Percentiles rank a stretch among this genome's conserved stretches.
phyloP scores from a whole-genome alignment of 169 alveolate genomes.

The Neospora caninum region DNA sequence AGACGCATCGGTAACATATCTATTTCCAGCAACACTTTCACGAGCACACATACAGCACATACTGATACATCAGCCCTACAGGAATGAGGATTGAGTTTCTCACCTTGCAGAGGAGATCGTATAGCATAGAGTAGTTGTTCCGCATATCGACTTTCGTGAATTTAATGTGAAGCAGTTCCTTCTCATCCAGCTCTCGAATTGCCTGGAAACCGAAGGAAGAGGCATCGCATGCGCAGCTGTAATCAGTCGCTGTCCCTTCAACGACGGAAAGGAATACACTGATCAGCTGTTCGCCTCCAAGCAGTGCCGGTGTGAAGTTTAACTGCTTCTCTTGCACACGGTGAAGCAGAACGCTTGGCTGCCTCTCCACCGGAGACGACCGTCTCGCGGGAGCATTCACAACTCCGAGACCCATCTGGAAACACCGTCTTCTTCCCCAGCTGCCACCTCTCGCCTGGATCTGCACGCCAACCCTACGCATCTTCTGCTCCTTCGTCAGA shows the following conservation, averaged over 20 bases:
- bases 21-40: too few relatives aligned
- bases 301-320: background rate
- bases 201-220: conserved; percentile 66
- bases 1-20: too few relatives aligned
- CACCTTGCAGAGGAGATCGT: conserved; percentile 86
- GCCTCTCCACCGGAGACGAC: background rate
- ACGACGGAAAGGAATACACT: background rate
- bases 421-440: too few relatives aligned
- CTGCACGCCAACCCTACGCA: too few relatives aligned
- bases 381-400: too few relatives aligned
- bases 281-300: too few relatives aligned
- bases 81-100: background rate
- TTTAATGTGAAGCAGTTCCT: conserved; percentile 88
- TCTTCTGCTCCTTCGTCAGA: too few relatives aligned
- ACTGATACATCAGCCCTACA: too few relatives aligned
- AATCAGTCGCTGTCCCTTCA: background rate
- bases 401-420: too few relatives aligned
- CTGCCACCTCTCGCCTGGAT: too few relatives aligned
- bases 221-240: background rate
- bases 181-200: conserved; percentile 87
- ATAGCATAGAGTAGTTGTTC: conserved; percentile 88
- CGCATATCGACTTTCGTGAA: conserved; percentile 89
- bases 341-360: background rate
- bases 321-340: background rate
- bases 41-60: too few relatives aligned